Evolutionary conservation across 2,329 filamentous ascomycete species (phyloP), one percentile per base, ranked within the genome.

Genomic region (Claviceps fusiformis): DNA sequence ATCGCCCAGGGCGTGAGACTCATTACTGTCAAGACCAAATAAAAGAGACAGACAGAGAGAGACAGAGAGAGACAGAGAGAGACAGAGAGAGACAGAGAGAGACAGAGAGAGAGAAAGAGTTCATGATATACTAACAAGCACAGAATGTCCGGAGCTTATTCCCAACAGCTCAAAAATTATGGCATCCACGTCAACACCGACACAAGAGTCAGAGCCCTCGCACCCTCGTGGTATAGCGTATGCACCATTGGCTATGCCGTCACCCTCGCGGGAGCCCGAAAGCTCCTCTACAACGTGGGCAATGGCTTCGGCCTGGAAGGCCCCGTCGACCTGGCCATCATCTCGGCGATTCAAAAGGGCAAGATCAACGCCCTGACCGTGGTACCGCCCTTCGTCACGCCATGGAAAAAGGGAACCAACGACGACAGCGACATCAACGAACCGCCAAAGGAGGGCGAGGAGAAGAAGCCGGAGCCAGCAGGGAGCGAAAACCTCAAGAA

Each of bases 161-260:
- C 17, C 4, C 3, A 37, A 3, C 33, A 50, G 7, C 39, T 54
- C 4, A 3, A 4, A 17, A 19, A 29, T 3, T 54, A 17, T 37
- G 47, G 47, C 39, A 31, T 52, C 15, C 15, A 37, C 5, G 31
- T 50, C n/a, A 9, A 19, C 15, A 19, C 33, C 7, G 8, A 54
- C 10, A 54, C 46, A 3, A 37, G 47, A 13, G 29, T 54, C n/a
- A 27, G 46, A 19, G 27, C 41, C 10, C 24, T 54, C 5, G 53
- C 53, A 3, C 53, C 53, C 10, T 50, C 46, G 3, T 54, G 53
- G 53, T 54, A 54, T 11, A 43, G 17, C n/a, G 53, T 54, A 19
- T 54, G 53, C 11, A 54, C 53, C 3, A 29, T 54, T n/a, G 53
- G 53, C 15, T 54, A 54, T 5, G 53, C 53, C 24, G 24, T 54